A percentile compares a stretch with the other conserved stretches of the same genome.
Conservation (phyloP, 495 filamentous ascomycete genomes). For the Articulospora tetracladia region DNA sequence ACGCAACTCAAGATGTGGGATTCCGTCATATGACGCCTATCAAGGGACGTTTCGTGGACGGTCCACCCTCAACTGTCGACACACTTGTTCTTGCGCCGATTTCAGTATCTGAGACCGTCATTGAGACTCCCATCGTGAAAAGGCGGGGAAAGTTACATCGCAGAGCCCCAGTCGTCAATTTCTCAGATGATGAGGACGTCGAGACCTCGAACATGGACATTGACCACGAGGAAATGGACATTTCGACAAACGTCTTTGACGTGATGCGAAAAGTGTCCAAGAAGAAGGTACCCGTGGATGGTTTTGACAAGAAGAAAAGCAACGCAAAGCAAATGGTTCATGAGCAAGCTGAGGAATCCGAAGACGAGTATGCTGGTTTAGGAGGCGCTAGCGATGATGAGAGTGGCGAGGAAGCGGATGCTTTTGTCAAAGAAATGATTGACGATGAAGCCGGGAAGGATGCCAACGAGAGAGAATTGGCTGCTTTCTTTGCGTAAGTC, state of each 20-base stretch:
- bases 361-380: conserved; percentile 95
- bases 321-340: conserved; percentile 84
- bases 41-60: conserved; percentile 57
- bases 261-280: conserved; percentile 70
- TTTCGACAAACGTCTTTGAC: conserved; percentile 59
- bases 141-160: conserved; percentile 58
- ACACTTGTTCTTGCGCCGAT: conserved; percentile 55
- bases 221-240: conserved; percentile 48
- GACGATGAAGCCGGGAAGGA: conserved; percentile 69
- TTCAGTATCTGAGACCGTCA: conserved; percentile 20
- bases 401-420: conserved; percentile 55
- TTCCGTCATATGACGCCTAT: conserved; percentile 55
- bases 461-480: conserved; percentile 73
- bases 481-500: conserved; percentile 87
- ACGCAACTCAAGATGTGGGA: conserved; percentile 84
- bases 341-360: conserved; percentile 94
- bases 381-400: conserved; percentile 90
- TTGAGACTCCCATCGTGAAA: conserved; percentile 50
- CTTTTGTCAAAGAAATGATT: conserved; percentile 76
- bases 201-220: conserved; percentile 37
- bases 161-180: conserved; percentile 29
- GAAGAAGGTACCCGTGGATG: conserved; percentile 44
- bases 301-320: conserved; percentile 82
- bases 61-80: conserved; percentile 65
- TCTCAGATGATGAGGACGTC: conserved; percentile 54